These are phyloP conservation scores for Buxus sempervirens DNA, from an alignment of 164 flowering plant species.

Conservation along the genomic window DNA sequence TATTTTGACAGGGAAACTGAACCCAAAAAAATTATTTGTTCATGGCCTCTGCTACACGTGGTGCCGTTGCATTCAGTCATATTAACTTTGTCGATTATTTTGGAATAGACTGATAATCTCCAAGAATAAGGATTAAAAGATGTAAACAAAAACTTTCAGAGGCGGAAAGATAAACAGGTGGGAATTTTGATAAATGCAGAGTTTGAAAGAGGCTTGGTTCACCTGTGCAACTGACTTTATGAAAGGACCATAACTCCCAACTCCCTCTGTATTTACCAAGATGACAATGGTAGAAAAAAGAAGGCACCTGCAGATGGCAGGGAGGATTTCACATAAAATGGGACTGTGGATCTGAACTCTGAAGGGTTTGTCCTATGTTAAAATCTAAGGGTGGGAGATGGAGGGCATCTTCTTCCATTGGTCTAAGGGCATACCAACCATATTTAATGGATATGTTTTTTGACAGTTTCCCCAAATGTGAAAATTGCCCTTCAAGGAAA, in stretches of 20 bases:
- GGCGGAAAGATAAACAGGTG: not conserved
- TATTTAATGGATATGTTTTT: no score
- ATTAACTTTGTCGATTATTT: no score
- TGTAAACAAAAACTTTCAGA: not conserved
- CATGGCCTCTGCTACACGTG: no score
- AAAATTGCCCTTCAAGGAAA: no score
- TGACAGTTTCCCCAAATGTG: no score
- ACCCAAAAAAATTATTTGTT: no score
- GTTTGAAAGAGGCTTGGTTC: not conserved
- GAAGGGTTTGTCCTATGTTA: slow-evolving; percentile 50
- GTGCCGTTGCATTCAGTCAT: no score
- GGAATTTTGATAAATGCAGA: not conserved
- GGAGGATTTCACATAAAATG: slow-evolving; percentile 58
- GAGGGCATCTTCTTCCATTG: slow-evolving; percentile 61
- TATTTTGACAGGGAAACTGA: no score
- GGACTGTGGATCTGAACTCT: slow-evolving; percentile 61
- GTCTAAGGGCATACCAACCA: no score
- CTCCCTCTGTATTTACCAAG: slow-evolving; percentile 4
- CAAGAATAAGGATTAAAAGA: no score
- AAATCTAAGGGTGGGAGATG: slow-evolving; percentile 57
- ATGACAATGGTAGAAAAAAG: slow-evolving; percentile 35
- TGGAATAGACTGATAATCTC: no score
- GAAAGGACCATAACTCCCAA: not conserved
- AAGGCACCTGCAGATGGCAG: slow-evolving; percentile 24
- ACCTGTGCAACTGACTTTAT: not conserved